Evolutionary conservation across 805 yeast genomes (phyloP), one percentile per base, ranked within the genome.

Genomic region (Candida boidinii): DNA sequence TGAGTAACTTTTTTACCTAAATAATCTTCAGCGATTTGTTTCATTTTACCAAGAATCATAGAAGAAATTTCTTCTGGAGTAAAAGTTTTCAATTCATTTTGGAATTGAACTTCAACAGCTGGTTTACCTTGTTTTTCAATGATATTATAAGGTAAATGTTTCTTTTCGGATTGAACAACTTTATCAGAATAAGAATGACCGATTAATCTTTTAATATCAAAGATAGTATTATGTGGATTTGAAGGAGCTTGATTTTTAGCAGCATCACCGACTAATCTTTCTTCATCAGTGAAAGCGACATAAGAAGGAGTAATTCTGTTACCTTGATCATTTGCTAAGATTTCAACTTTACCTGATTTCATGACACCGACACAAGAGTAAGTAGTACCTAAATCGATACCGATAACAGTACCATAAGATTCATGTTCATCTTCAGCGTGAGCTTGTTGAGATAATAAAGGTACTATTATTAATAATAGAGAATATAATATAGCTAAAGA

Each of bases 241-340:
- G 88, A 83, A 45, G 96, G 95, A 36, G 95, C 95, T 69, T 90
- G 96, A 66, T 90, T 88, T 78, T 90, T 90, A 40, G 96, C 97
- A 48, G 96, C 95, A 66, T 87, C 96, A 63, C 96, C 96, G 50
- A 87, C 87, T 53, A 87, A 72, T 68, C 96, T 81, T 68, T 90
- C 97, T 26, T 87, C 73, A 26, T 88, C 73, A 20, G 95, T 86
- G 76, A 88, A 88, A 33, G 95, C 96, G 42, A 90, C 96, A 59
- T 83, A 88, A 23, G 96, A 87, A 23, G 96, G 96, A 14, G 96
- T 88, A 42, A 95, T 90, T 72, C 96, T 83, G 74, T 90, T 88
- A 71, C 97, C 97, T 69, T 90, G 96, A 62, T 88, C 96, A 57
- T 88, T 88, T 51, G 96, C 96, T 53, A 88, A 77, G 55, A 88